These are phyloP conservation scores for Aurinia saxatilis DNA, from an alignment of 345 rosid species.

Conservation along the genomic window DNA sequence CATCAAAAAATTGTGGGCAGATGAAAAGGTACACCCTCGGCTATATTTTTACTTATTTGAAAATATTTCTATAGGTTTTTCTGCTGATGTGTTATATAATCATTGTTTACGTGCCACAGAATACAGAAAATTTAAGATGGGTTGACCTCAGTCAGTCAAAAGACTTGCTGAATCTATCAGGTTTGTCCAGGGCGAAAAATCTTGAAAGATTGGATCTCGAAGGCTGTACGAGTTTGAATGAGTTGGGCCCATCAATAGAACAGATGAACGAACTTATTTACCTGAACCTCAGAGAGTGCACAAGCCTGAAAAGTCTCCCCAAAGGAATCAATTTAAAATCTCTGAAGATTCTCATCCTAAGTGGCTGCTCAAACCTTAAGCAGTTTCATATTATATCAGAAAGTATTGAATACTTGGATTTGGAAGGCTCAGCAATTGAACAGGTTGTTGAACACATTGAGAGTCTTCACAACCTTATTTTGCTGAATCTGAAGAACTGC, in stretches of 20 bases:
- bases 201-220: constrained; percentile 21
- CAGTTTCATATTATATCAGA: constrained; percentile 20
- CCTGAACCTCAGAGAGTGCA: constrained; percentile 23
- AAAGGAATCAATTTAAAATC: not conserved
- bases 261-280: constrained; percentile 13
- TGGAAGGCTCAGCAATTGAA: constrained; percentile 22
- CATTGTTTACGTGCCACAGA: not conserved
- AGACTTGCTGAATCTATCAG: constrained; percentile 16
- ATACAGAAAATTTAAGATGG: constrained; percentile 19
- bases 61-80: not conserved
- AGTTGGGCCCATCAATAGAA: not conserved
- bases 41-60: not conserved
- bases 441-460: constrained; percentile 13
- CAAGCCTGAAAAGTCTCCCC: constrained; percentile 16
- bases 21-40: constrained; percentile 5
- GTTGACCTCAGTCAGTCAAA: constrained; percentile 18
- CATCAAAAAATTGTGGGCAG: constrained; percentile 28
- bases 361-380: constrained; percentile 21
- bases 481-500: constrained; percentile 24
- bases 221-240: constrained; percentile 21
- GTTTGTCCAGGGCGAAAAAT: constrained; percentile 22
- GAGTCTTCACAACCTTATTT: constrained; percentile 4
- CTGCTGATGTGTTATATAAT: not conserved
- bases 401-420: constrained; percentile 3
- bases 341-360: constrained; percentile 18